Base-by-base conservation (phyloP, 345 rosid genomes). In the Lepidium africanum region DNA sequence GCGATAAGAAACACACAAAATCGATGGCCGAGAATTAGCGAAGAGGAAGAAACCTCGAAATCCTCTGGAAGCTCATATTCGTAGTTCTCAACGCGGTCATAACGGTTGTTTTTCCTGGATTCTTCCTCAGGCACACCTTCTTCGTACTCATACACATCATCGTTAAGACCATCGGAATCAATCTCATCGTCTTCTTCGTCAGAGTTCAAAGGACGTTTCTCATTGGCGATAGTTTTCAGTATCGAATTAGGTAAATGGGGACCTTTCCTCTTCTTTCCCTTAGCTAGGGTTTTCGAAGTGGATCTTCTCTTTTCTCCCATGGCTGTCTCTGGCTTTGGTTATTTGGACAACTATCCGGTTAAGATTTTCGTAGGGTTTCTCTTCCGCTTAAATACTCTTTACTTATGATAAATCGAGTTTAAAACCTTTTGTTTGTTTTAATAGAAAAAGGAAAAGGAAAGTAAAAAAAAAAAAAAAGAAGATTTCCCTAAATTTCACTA, bases 91-190 rank as follows among this genome's bases (percentile, higher is more conserved):
- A 85, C 90, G 3, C 71, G 74, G 76, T 87, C 98, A 36, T 74
- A 93, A 2, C 98, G 87, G 56, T 83, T 87, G 74, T 93, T 93
- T 81, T 79, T 93, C 64, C 65, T 60, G 7, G 92, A 81, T 67
- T 90, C 97, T 75, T 93, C 98, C 63, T 84, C 85, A 3, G 97
- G 71, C 16, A 83, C 75, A 62, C 69, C 86, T 69, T 90, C 98
- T 63, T 89, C 98, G 63, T 92, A 92, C 82, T 92, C 96, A 48
- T 92, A 92, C 21, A 92, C 36, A 58, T 85, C 94, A 63, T 70
- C 86, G 67, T 71, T 63, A 0, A 19, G 85, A 33, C 79, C 86
- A 40, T 86, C 88, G 10, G 85, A 83, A 37, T 56, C 73, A 41
- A 82, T 67, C n/a, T 81, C 91, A 7, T 75, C 80, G 32, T 79